These are phyloP conservation scores for Pinus albicaulis DNA, from an alignment of 75 land plant genomes.

Conservation along the genomic window DNA sequence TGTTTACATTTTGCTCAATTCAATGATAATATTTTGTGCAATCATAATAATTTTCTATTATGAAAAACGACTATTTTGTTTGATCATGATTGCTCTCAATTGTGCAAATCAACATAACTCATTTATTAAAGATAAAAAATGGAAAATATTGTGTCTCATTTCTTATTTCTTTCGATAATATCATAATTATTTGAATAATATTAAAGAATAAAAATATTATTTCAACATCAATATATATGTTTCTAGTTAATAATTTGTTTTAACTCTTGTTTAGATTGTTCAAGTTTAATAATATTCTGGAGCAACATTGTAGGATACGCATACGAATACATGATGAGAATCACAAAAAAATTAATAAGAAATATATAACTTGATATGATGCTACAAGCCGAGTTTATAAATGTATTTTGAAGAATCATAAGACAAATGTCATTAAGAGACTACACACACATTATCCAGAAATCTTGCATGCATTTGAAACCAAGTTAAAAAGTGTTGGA, in stretches of 20 bases:
- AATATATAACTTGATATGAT: constrained; percentile 83
- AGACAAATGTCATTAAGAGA: constrained; percentile 84
- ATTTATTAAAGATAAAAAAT: constrained; percentile 12
- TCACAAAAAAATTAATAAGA: constrained; percentile 88
- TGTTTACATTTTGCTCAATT: constrained; percentile 57
- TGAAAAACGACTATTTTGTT: too few relatives aligned
- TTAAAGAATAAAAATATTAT: constrained; percentile 19
- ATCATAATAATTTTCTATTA: constrained; percentile 47
- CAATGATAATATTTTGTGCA: constrained; percentile 49
- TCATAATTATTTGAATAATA: constrained; percentile 26
- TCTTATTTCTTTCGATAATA: too few relatives aligned
- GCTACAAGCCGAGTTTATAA: constrained; percentile 97
- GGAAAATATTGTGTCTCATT: background rate
- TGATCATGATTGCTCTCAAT: constrained; percentile 54
- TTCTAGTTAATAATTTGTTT: background rate
- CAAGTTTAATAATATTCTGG: constrained; percentile 69
- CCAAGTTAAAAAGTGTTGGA: constrained; percentile 74
- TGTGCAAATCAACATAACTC: constrained; percentile 33
- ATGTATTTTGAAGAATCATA: constrained; percentile 79
- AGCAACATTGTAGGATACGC: constrained; percentile 89
- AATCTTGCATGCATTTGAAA: constrained; percentile 83
- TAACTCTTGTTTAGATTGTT: constrained; percentile 50
- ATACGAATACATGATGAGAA: constrained; percentile 90
- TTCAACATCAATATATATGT: background rate
- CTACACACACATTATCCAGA: constrained; percentile 79